Evolutionary conservation across 305 asterid genomes (phyloP), one percentile per base, ranked within the genome.

Genomic region (Solanum aculeatissimum): DNA sequence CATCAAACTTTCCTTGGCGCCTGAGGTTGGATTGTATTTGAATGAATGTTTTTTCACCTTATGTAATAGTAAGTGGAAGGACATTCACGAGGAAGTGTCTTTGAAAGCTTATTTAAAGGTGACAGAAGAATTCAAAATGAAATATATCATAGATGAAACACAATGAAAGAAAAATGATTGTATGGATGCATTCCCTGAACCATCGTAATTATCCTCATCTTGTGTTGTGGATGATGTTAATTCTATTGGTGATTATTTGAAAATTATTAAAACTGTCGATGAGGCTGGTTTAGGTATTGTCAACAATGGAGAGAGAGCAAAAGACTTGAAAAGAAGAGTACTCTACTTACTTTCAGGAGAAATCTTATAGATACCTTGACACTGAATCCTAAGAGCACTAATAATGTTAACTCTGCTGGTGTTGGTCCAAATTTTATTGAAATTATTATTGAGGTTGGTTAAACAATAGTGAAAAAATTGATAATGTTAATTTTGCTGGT

Each of bases 181-280:
- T 95, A 9, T 95, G 95, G 94, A 86, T 95, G 88, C 98, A 96
- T 89, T 96, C 97, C 75, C 86, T 96, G 53, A 95, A 96, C 92
- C 87, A 92, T 69, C 97, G 97, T 40, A 96, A 96, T 89, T 93
- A 92, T 84, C 92, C 98, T 32, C 96, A 95, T 90, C 87, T 95
- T 89, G 84, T 10, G 79, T 12, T 45, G 74, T 74, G 19, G 82
- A 85, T 74, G 83, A 23, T 58, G 82, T 70, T 72, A 84, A 54
- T 6, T 72, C 62, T 57, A 38, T 84, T 8, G 86, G 57, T 51
- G 42, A 4, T 75, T 25, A 62, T 75, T n/a, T 43, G 2, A 14
- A 49, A 25, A 18, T 51, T 27, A 18, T 51, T 75, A 43, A 49
- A 25, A 71, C 80, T 43, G 57, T 43, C 43, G 6, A 43, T 43